Base-by-base conservation (phyloP, 306 rosid species). In the Begonia masoniana region DNA sequence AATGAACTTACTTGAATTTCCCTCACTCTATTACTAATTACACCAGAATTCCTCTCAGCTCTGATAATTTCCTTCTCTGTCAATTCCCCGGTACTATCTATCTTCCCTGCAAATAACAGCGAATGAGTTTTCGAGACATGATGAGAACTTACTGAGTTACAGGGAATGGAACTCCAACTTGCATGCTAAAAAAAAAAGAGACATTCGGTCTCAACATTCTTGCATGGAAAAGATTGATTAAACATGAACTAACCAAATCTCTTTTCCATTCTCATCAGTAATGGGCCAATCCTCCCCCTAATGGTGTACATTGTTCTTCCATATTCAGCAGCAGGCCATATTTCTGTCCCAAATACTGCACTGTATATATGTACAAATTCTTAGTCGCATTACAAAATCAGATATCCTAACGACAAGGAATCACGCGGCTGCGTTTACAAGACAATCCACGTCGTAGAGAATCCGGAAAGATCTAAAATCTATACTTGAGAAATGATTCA, bases 251-350 rank as follows among this genome's bases (percentile, higher is more conserved):
- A 59, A 91, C 99, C 99, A 16, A 76, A 65, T 91, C 86, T 77
- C 77, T 77, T 91, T 71, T 83, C 79, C 94, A 91, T 75, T 79
- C 43, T 83, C 94, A 91, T 78, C 57, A 81, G 88, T 39, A 91
- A 67, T 31, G 99, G 99, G 14, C 99, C 99, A 11, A 86, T 36
- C 65, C 99, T 77, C 64, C 83, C 96, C 58, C 93, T 83, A 66
- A 92, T 92, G 35, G 99, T 86, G 72, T 92, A 92, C 96, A 92
- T 92, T 58, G 99, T 92, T 73, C 96, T 77, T 60, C 99, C 99
- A 63, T 92, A 92, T 64, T 86, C 99, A 2, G 96, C 94, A 64
- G 99, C 99, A 51, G 96, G 82, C 96, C 99, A 92, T 65, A 86
- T 83, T 61, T 92, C 99, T 3, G 92, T 82, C 76, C 99, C 96